phyloP scores from a whole-genome alignment of 2,329 filamentous ascomycete species.

The Trichoderma pleuroti region DNA sequence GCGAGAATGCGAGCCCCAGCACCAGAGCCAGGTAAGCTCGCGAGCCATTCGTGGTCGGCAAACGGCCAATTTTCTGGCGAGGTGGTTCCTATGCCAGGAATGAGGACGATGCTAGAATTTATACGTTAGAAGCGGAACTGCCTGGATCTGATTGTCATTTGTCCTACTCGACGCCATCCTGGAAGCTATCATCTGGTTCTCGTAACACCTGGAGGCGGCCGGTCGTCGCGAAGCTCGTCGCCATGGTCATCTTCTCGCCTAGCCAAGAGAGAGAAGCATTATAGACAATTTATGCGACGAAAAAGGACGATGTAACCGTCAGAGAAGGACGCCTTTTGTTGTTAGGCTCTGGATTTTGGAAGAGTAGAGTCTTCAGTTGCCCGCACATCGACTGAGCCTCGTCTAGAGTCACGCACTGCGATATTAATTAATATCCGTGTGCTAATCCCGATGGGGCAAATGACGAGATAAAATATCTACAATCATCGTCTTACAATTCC shows the following conservation, averaged over 20 bases:
- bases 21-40: neutral
- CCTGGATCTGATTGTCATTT: neutral
- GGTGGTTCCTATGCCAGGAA: neutral
- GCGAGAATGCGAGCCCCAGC: neutral
- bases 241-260: neutral
- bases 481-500: neutral
- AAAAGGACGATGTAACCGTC: neutral
- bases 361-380: neutral
- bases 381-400: neutral
- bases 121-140: neutral
- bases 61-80: neutral
- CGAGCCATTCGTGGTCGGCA: neutral
- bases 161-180: neutral
- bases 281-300: neutral
- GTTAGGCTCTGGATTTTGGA: neutral
- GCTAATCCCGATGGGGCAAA: neutral
- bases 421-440: neutral
- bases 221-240: neutral
- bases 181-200: neutral
- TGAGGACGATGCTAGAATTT: neutral
- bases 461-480: neutral
- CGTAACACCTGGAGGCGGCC: neutral
- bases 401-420: neutral
- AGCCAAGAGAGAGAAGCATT: neutral
- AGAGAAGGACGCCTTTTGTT: neutral